Evolutionary conservation across 208 protist species (phyloP), one percentile per base, ranked within the genome.

Genomic region (Wallacemonas sp.): DNA sequence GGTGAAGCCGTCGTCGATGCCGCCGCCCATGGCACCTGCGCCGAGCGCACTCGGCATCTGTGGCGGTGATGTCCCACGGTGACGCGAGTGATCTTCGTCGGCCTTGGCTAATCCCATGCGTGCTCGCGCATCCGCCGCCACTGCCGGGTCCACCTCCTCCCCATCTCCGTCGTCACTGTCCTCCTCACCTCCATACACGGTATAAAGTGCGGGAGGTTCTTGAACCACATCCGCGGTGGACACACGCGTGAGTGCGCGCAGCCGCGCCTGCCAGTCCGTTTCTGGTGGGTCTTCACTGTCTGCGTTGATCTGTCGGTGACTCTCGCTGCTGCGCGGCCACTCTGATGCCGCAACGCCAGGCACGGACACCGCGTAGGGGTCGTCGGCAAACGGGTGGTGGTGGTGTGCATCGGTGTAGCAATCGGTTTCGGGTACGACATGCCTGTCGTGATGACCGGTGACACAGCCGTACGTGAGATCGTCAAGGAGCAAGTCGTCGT

Each of bases 1-100:
- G 17, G 50, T 52, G 10, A 68, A n/a, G 17, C 50, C 63, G 26
- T 68, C 63, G 30, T 68, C 63, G 29, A 68, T 68, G 26, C 63
- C 63, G 13, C 46, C 63, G 17, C 61, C 50, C 41, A 46, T 21
- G 36, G 53, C 32, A 27, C 33, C 33, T 42, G 33, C 32, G 53
- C n/a, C n/a, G n/a, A n/a, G n/a, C n/a, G n/a, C n/a, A n/a, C n/a
- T n/a, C n/a, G n/a, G n/a, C n/a, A n/a, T n/a, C n/a, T n/a, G n/a
- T n/a, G n/a, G n/a, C n/a, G n/a, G n/a, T n/a, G n/a, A n/a, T n/a
- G n/a, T n/a, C n/a, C n/a, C n/a, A n/a, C n/a, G n/a, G n/a, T n/a
- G n/a, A n/a, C n/a, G n/a, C n/a, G n/a, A n/a, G n/a, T n/a, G n/a
- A n/a, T n/a, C n/a, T n/a, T n/a, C n/a, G n/a, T n/a, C n/a, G n/a